Base-by-base conservation (phyloP, 2,329 filamentous ascomycete species). In the Diaporthe citriasiana region DNA sequence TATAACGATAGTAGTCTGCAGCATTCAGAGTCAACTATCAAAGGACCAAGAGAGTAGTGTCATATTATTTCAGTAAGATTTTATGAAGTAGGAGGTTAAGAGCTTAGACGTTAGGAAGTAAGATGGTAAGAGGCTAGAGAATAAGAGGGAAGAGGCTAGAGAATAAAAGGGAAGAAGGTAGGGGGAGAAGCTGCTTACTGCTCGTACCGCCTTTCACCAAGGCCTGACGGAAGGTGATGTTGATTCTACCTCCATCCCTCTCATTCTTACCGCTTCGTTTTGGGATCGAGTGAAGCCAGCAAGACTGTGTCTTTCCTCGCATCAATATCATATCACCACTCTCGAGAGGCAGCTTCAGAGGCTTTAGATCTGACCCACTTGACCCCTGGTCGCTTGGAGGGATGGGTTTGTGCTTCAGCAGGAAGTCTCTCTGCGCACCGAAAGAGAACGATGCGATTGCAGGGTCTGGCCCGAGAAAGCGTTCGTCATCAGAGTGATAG, bases 1-100 rank as follows among this genome's bases (percentile, higher is more conserved):
- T 96, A 83, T 96, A 96, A 79, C 91, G 90, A 82, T 96, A 95
- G 81, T 96, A 95, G 82, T 96, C n/a, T n/a, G n/a, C n/a, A n/a
- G n/a, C n/a, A n/a, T n/a, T n/a, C n/a, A n/a, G n/a, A n/a, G n/a
- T n/a, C n/a, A n/a, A n/a, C n/a, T n/a, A n/a, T n/a, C n/a, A n/a
- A n/a, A n/a, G n/a, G n/a, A n/a, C n/a, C n/a, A n/a, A n/a, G n/a
- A n/a, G n/a, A n/a, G n/a, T n/a, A n/a, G n/a, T n/a, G n/a, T n/a
- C n/a, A n/a, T n/a, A n/a, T n/a, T n/a, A n/a, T n/a, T n/a, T n/a
- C n/a, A n/a, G n/a, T n/a, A n/a, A n/a, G n/a, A n/a, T n/a, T n/a
- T n/a, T n/a, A n/a, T n/a, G n/a, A n/a, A n/a, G n/a, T n/a, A n/a
- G n/a, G n/a, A n/a, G n/a, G n/a, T n/a, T n/a, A n/a, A n/a, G n/a